Conservation (phyloP, 2,329 filamentous ascomycete genomes). For the Pyrenochaeta sp. region DNA sequence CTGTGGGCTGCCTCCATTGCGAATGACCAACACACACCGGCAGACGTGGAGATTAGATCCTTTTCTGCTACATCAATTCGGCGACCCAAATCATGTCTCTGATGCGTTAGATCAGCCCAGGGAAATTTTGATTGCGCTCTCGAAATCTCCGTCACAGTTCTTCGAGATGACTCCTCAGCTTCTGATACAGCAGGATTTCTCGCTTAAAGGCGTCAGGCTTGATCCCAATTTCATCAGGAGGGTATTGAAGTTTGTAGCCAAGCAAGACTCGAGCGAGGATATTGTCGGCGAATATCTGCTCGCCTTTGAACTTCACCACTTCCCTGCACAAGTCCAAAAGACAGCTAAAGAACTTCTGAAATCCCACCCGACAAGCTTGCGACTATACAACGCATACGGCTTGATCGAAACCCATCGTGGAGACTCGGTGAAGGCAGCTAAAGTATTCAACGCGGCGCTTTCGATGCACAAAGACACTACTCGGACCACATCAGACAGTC, state of each 20-base stretch:
- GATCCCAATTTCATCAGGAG: constrained; percentile 27
- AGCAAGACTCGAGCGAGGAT: constrained; percentile 44
- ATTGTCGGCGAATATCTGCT: constrained; percentile 73
- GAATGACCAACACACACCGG: constrained; percentile 31
- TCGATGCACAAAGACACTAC: constrained; percentile 58
- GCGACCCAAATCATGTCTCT: neutral
- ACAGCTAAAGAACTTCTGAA: constrained; percentile 78
- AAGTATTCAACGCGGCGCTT: constrained; percentile 74
- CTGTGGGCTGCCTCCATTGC: constrained; percentile 59
- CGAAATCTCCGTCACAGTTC: constrained; percentile 14
- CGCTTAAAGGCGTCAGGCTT: constrained; percentile 10
- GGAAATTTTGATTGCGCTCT: constrained; percentile 13
- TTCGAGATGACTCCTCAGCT: constrained; percentile 34
- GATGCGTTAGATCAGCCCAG: constrained; percentile 17
- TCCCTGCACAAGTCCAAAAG: constrained; percentile 67
- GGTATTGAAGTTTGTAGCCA: constrained; percentile 65
- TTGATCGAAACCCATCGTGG: constrained; percentile 70
- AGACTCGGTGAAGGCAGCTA: constrained; percentile 65
- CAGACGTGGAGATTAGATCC: constrained; percentile 59
- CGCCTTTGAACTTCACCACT: constrained; percentile 68
- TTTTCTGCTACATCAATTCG: constrained; percentile 57
- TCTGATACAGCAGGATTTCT: constrained; percentile 35
- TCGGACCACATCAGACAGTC: constrained; percentile 60
- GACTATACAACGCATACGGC: constrained; percentile 81
- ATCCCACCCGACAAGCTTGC: constrained; percentile 66